phyloP scores from a whole-genome alignment of 768 basidiomycete genomes.

The Boletus bicolor region DNA sequence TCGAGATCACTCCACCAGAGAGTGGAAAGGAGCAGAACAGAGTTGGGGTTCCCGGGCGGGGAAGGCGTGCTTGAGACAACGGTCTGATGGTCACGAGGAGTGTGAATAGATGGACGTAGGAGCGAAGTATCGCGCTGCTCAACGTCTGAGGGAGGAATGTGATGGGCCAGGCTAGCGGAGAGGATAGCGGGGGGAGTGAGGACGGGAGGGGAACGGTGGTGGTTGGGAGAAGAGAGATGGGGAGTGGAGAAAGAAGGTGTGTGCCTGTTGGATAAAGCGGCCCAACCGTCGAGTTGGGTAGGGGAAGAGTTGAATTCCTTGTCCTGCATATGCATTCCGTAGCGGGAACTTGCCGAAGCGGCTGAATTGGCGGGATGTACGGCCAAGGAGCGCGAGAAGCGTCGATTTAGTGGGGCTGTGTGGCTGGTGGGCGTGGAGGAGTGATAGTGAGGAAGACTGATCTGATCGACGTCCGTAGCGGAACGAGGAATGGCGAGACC shows the following conservation, averaged over 20 bases:
- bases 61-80: conserved; percentile 14
- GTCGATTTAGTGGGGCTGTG: conserved; percentile 23
- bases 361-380: conserved; percentile 17
- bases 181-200: conserved; percentile 22
- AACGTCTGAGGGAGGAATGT: conserved; percentile 16
- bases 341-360: conserved; percentile 32
- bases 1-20: conserved; percentile 89
- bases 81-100: conserved; percentile 18
- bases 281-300: conserved; percentile 30
- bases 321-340: conserved; percentile 35
- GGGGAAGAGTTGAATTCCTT: conserved; percentile 34
- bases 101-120: conserved; percentile 16
- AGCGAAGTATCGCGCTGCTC: conserved; percentile 19
- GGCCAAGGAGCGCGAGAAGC: conserved; percentile 13
- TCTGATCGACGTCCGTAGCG: conserved; percentile 31
- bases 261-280: conserved; percentile 34
- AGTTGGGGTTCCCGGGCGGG: conserved; percentile 28
- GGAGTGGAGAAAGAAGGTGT: conserved; percentile 23
- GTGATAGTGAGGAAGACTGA: conserved; percentile 12
- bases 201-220: conserved; percentile 40
- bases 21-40: conserved; percentile 49
- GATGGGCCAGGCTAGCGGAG: conserved; percentile 17
- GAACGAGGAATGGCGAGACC: conserved; percentile 30
- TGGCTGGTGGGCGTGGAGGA: conserved; percentile 10
- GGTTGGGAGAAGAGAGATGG: conserved; percentile 42